Evolutionary conservation across 169 alveolate genomes (phyloP).

Genomic region (Perkinsus olseni): DNA sequence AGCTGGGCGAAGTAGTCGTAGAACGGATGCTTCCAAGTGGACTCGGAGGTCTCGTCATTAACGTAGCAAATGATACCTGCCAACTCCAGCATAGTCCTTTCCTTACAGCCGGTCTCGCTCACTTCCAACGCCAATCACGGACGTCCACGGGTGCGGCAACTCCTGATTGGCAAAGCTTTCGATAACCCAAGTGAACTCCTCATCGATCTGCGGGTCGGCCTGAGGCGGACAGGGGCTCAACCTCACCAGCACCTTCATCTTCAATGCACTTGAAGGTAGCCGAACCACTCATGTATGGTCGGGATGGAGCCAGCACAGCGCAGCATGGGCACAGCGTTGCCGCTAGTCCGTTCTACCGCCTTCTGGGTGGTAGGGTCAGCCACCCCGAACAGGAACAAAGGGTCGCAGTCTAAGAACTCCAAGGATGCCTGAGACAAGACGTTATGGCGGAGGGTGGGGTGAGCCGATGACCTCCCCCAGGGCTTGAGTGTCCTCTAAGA

Average conservation of each 20-base stretch:
- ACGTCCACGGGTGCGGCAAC: conserved; percentile 32
- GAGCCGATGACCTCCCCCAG: not conserved
- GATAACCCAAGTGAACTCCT: conserved; percentile 27
- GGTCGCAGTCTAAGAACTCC: not conserved
- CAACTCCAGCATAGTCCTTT: not conserved
- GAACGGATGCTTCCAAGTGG: conserved; percentile 36
- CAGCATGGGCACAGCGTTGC: conserved; percentile 26
- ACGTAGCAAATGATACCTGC: conserved; percentile 22
- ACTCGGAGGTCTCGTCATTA: conserved; percentile 30
- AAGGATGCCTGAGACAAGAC: not conserved
- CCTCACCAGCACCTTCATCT: not conserved
- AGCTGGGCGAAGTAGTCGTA: conserved; percentile 33
- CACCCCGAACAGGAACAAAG: not conserved
- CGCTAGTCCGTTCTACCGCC: conserved; percentile 20
- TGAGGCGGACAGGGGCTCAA: conserved; percentile 5
- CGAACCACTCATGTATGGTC: conserved; percentile 23
- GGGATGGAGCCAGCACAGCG: conserved; percentile 22
- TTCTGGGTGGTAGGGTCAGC: conserved; percentile 12
- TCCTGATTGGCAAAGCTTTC: conserved; percentile 24
- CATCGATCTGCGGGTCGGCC: conserved; percentile 27
- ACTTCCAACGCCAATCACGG: conserved; percentile 31
- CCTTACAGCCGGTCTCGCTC: not conserved
- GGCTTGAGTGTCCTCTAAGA: not conserved
- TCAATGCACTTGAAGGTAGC: not conserved
- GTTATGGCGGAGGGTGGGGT: not conserved